Conservation (phyloP, 1,284 basidiomycete species). For the Anthracocystis panici-leucophaei region DNA sequence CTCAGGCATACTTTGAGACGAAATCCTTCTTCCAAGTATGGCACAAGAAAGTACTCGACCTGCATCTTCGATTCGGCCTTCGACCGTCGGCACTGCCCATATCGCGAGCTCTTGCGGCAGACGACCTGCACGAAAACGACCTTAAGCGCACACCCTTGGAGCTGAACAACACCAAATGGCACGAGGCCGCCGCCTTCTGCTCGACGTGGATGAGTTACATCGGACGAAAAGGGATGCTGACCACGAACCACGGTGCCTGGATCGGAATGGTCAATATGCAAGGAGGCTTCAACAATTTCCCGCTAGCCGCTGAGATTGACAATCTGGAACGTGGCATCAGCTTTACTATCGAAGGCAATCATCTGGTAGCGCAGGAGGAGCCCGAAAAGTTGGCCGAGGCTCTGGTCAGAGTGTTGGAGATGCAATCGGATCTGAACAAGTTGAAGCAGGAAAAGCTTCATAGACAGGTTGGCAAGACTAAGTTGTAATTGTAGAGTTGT, state of each 20-base stretch:
- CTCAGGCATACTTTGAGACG: conserved; percentile 71
- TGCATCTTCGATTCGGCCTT: conserved; percentile 79
- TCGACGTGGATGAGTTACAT: conserved; percentile 41
- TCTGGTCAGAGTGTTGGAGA: conserved; percentile 33
- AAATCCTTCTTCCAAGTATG: conserved; percentile 80
- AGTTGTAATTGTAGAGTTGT: conserved; percentile 12
- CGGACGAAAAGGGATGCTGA: conserved; percentile 22
- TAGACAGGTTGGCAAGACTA: conserved; percentile 29
- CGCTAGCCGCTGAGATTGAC: conserved; percentile 33
- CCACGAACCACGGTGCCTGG: conserved; percentile 30
- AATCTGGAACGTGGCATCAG: conserved; percentile 31
- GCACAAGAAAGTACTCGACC: conserved; percentile 78
- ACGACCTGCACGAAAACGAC: conserved; percentile 37
- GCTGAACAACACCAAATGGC: conserved; percentile 60
- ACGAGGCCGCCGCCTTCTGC: conserved; percentile 60
- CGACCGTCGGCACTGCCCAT: conserved; percentile 29
- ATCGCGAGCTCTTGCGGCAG: conserved; percentile 22
- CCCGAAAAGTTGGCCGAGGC: conserved; percentile 39
- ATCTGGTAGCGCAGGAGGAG: conserved; percentile 62
- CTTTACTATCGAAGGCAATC: conserved; percentile 43
- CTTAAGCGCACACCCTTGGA: conserved; percentile 37
- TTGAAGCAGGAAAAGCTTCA: conserved; percentile 40
- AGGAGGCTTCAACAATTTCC: conserved; percentile 32
- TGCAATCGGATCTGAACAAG: conserved; percentile 19
- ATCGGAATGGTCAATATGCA: conserved; percentile 38